Evolutionary conservation across 768 basidiomycete genomes (phyloP).

Genomic region (Mycena kentingensis): DNA sequence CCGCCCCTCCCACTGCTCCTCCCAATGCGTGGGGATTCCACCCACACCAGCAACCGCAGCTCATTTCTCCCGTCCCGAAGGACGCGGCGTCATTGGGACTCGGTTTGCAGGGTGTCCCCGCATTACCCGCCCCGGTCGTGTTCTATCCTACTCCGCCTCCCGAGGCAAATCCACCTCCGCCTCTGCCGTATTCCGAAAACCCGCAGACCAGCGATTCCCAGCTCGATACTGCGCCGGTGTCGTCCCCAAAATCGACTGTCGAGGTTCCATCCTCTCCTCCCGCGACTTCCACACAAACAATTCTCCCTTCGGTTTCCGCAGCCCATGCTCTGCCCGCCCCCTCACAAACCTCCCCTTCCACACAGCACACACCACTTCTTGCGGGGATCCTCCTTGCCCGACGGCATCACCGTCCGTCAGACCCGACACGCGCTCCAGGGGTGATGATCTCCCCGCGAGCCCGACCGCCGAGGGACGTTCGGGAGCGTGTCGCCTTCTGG

Average conservation of each 20-base stretch:
- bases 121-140: not conserved
- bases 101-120: not conserved
- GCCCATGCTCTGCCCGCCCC: no score
- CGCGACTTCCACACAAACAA: not conserved
- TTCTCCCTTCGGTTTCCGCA: no score
- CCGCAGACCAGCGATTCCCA: no score
- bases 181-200: no score
- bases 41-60: not conserved
- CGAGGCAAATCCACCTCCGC: not conserved
- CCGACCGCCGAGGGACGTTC: conserved; percentile 59
- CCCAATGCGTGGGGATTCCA: no score
- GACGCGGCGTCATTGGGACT: not conserved
- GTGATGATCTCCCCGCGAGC: conserved; percentile 71
- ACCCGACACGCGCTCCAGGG: conserved; percentile 65
- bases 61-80: not conserved
- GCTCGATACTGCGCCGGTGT: no score
- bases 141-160: not conserved
- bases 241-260: no score
- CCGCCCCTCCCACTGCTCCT: no score
- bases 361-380: not conserved
- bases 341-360: no score
- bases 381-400: not conserved
- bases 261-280: no score
- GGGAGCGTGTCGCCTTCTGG: conserved; percentile 55
- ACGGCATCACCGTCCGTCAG: conserved; percentile 50